Evolutionary conservation across 2,329 filamentous ascomycete genomes (phyloP).

Genomic region (Cladosporium austrohemisphaericum): DNA sequence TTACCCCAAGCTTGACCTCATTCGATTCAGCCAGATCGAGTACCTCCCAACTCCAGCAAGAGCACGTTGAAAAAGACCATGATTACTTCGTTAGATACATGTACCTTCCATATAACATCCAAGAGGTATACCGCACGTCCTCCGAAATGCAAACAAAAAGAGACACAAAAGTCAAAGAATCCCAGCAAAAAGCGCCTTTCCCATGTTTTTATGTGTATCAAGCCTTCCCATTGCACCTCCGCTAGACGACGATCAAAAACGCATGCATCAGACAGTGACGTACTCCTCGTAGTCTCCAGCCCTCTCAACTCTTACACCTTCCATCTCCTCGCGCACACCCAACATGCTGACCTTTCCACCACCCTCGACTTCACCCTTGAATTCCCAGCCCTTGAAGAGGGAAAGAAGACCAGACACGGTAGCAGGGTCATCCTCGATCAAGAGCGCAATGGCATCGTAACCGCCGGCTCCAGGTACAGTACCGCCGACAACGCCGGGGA

Average conservation of each 20-base stretch:
- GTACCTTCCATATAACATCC: no score
- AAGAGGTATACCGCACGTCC: no score
- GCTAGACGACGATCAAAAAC: background rate
- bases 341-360: constrained; percentile 63
- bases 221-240: background rate
- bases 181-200: no score
- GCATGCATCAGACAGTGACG: background rate
- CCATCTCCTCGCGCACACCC: constrained; percentile 67
- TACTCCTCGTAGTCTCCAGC: constrained; percentile 38
- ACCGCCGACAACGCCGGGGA: constrained; percentile 81
- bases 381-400: constrained; percentile 62
- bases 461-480: constrained; percentile 93
- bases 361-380: constrained; percentile 40
- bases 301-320: constrained; percentile 53
- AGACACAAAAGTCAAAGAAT: no score
- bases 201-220: background rate
- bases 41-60: no score
- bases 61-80: no score
- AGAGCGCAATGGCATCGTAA: constrained; percentile 80
- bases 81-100: no score
- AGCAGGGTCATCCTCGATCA: constrained; percentile 69
- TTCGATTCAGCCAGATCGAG: no score
- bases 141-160: no score
- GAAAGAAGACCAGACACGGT: constrained; percentile 58
- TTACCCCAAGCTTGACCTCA: no score